Evolutionary conservation across 352 stramenopile genomes (phyloP).

Genomic region (Pythium biforme): DNA sequence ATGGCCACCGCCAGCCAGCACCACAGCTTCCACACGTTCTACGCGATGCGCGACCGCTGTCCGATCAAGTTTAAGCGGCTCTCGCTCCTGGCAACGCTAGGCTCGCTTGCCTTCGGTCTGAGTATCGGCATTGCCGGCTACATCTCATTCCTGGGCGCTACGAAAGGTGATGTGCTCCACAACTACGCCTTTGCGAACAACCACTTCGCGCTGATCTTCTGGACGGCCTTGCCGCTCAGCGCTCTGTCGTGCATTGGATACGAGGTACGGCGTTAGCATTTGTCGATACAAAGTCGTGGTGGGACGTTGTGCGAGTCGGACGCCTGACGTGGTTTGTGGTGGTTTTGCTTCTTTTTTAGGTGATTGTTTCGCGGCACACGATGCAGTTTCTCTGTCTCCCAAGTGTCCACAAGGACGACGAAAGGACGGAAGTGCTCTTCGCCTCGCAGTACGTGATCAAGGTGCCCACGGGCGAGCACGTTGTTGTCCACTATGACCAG

Average conservation of each 20-base stretch:
- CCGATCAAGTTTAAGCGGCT: constrained; percentile 35
- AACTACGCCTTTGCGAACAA: constrained; percentile 46
- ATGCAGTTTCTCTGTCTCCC: constrained; percentile 35
- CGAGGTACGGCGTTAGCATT: constrained; percentile 32
- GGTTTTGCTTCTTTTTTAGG: constrained; percentile 20
- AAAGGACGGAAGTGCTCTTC: constrained; percentile 43
- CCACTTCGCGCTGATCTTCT: constrained; percentile 36
- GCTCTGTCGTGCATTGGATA: constrained; percentile 42
- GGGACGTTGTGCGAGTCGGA: too few species aligned
- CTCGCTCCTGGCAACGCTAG: constrained; percentile 31
- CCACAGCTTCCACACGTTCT: constrained; percentile 58
- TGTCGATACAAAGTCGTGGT: background rate
- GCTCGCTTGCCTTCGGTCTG: constrained; percentile 35
- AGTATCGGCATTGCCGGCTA: constrained; percentile 52
- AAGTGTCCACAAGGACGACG: constrained; percentile 17
- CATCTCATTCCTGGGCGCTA: constrained; percentile 44
- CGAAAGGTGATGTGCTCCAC: constrained; percentile 41
- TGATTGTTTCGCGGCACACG: constrained; percentile 50
- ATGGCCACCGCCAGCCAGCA: constrained; percentile 44
- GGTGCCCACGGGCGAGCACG: constrained; percentile 16
- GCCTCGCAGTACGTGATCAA: constrained; percentile 12
- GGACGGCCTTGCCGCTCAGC: constrained; percentile 42
- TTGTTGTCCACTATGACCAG: constrained; percentile 5
- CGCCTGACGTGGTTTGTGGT: background rate
- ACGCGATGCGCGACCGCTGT: constrained; percentile 42